These are phyloP conservation scores for Epichloe hybrida DNA, from an alignment of 2,329 filamentous ascomycete genomes.

Conservation along the genomic window DNA sequence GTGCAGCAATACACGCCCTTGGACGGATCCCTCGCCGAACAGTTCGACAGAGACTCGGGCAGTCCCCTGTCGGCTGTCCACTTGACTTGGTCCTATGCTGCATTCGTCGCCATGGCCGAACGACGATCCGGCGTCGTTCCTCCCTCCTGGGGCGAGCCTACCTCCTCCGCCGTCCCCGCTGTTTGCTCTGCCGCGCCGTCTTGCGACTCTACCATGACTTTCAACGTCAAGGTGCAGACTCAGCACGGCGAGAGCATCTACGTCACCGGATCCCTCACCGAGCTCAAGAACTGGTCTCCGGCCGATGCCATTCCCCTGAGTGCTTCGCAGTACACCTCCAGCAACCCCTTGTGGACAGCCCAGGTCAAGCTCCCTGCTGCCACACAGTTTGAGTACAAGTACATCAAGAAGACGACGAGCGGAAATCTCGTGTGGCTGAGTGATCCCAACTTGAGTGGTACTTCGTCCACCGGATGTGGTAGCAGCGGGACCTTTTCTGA, in stretches of 20 bases:
- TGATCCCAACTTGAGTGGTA: conserved; percentile 28
- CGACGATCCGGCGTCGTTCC: conserved; percentile 40
- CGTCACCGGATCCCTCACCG: conserved; percentile 23
- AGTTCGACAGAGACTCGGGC: conserved; percentile 41
- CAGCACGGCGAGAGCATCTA: conserved; percentile 9
- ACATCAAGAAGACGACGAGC: conserved; percentile 37
- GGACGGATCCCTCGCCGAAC: conserved; percentile 52
- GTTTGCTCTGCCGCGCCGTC: conserved; percentile 12
- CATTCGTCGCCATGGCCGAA: conserved; percentile 45
- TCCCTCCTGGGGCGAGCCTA: conserved; percentile 33
- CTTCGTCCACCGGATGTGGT: conserved; percentile 1
- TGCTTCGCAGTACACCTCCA: conserved; percentile 38
- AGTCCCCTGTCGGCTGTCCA: conserved; percentile 46
- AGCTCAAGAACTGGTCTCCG: conserved; percentile 21
- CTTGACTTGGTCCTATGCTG: conserved; percentile 60
- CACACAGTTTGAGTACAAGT: conserved; percentile 45
- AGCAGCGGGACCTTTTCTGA: conserved; percentile 1
- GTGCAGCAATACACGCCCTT: conserved; percentile 46
- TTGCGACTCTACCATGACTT: conserved; percentile 12
- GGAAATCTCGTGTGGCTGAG: conserved; percentile 44
- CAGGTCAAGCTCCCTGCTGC: conserved; percentile 39
- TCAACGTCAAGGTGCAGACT: conserved; percentile 9
- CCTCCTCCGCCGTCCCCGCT: conserved; percentile 9
- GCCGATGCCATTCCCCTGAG: conserved; percentile 33
- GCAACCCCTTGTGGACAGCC: conserved; percentile 39